phyloP scores from a whole-genome alignment of 2,329 filamentous ascomycete species.

The Acephala macrosclerotiorum region DNA sequence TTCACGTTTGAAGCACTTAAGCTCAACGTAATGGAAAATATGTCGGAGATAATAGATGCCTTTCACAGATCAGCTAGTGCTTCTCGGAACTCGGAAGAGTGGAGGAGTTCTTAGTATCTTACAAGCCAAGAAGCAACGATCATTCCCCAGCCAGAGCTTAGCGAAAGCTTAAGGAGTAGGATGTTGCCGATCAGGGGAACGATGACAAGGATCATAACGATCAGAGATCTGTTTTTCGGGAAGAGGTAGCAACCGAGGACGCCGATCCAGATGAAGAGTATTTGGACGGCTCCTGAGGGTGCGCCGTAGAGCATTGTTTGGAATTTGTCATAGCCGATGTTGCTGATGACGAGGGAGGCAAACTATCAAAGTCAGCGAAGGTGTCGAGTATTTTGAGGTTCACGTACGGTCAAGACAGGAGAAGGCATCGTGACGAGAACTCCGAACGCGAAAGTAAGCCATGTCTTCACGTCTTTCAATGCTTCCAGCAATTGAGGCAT shows the following conservation, averaged over 20 bases:
- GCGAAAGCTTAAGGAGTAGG: constrained; percentile 52
- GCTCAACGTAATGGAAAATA: constrained; percentile 52
- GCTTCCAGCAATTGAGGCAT: constrained; percentile 46
- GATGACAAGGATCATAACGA: constrained; percentile 50
- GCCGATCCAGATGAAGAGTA: constrained; percentile 55
- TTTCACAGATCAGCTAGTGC: not conserved
- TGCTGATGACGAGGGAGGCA: constrained; percentile 57
- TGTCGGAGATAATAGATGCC: constrained; percentile 46
- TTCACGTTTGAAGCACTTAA: constrained; percentile 57
- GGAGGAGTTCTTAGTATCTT: constrained; percentile 47
- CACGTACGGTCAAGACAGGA: constrained; percentile 50
- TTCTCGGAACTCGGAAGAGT: not conserved
- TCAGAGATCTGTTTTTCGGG: constrained; percentile 49
- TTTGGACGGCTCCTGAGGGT: constrained; percentile 56
- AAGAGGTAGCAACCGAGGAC: constrained; percentile 48
- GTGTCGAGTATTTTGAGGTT: not conserved
- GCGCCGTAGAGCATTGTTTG: constrained; percentile 56
- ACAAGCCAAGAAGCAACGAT: constrained; percentile 57
- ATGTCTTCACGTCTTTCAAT: constrained; percentile 52
- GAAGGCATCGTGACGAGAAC: constrained; percentile 55
- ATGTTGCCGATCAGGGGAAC: constrained; percentile 53
- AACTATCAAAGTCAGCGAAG: constrained; percentile 47
- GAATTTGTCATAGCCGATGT: constrained; percentile 52
- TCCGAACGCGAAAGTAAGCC: constrained; percentile 54
- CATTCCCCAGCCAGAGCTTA: constrained; percentile 53